Conservation (phyloP, 2,329 filamentous ascomycete species). For the Rugonectria rugulosa region DNA sequence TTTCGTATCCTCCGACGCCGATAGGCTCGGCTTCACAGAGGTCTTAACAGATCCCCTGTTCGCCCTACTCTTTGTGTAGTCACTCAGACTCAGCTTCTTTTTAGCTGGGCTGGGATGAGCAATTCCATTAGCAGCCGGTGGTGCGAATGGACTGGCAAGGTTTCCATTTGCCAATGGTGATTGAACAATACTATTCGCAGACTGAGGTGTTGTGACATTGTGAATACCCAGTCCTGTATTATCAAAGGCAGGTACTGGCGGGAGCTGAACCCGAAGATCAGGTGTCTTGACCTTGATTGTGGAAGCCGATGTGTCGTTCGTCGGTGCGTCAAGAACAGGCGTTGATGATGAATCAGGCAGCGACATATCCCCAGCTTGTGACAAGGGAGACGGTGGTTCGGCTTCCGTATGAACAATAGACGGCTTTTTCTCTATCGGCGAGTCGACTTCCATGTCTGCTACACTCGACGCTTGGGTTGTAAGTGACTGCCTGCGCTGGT, state of each 20-base stretch:
- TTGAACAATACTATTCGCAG: conserved; percentile 52
- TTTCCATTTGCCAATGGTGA: conserved; percentile 58
- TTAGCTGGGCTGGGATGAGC: conserved; percentile 66
- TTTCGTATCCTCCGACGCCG: conserved; percentile 48
- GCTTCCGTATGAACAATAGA: conserved; percentile 25
- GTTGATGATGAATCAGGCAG: conserved; percentile 43
- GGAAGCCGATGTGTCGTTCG: conserved; percentile 25
- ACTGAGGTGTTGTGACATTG: conserved; percentile 55
- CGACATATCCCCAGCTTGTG: conserved; percentile 33
- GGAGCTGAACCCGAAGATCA: conserved; percentile 63
- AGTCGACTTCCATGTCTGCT: conserved; percentile 51
- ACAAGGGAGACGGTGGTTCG: conserved; percentile 35
- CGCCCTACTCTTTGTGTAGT: conserved; percentile 68
- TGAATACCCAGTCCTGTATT: conserved; percentile 45
- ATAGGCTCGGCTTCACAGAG: conserved; percentile 44
- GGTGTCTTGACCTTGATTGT: conserved; percentile 49
- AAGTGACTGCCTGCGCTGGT: conserved; percentile 40
- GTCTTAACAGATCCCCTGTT: conserved; percentile 59
- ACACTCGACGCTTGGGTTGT: conserved; percentile 37
- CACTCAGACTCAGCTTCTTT: conserved; percentile 72
- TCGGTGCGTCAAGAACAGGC: conserved; percentile 18
- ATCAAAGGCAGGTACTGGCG: conserved; percentile 61
- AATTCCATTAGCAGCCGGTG: conserved; percentile 52
- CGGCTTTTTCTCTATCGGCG: conserved; percentile 44
- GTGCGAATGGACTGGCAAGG: conserved; percentile 53